A percentile compares a stretch with the other conserved stretches of the same genome.
Evolutionary conservation across 2,329 filamentous ascomycete genomes (phyloP).

Genomic region (Periconia digitata): DNA sequence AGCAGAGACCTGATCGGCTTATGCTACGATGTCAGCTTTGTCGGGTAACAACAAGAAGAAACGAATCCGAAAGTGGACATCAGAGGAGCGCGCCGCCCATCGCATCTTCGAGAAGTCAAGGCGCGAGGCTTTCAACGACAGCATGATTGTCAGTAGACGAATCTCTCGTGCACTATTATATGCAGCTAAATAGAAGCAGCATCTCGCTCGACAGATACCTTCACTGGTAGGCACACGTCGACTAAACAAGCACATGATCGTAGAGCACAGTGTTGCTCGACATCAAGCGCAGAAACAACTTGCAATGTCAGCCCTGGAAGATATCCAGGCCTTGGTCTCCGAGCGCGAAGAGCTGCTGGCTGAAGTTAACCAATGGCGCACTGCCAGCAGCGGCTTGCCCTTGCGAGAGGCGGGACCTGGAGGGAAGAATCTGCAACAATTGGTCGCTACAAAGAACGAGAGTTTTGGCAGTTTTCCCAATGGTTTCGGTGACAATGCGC

Average conservation of each 20-base stretch:
- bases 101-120: conserved; percentile 24
- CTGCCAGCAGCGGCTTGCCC: conserved; percentile 4
- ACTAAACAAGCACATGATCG: conserved; percentile 24
- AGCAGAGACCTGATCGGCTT: not conserved
- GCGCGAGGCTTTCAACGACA: conserved; percentile 23
- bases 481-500: conserved; percentile 22
- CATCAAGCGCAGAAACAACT: conserved; percentile 13
- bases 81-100: conserved; percentile 23
- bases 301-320: conserved; percentile 10
- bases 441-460: conserved; percentile 15
- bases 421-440: conserved; percentile 4
- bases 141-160: conserved; percentile 16
- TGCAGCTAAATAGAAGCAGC: conserved; percentile 8
- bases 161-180: not conserved
- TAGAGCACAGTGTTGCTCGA: conserved; percentile 20
- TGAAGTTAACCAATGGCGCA: conserved; percentile 18
- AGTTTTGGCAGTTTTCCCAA: conserved; percentile 19
- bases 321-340: conserved; percentile 13
- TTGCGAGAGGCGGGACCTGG: conserved; percentile 6
- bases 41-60: conserved; percentile 16
- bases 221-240: conserved; percentile 14
- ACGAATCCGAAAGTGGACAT: conserved; percentile 20
- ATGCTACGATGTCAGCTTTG: not conserved
- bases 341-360: conserved; percentile 18
- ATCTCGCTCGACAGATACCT: conserved; percentile 23